Conservation (phyloP, 257 asterid genomes). For the Ophiorrhiza pumila region DNA sequence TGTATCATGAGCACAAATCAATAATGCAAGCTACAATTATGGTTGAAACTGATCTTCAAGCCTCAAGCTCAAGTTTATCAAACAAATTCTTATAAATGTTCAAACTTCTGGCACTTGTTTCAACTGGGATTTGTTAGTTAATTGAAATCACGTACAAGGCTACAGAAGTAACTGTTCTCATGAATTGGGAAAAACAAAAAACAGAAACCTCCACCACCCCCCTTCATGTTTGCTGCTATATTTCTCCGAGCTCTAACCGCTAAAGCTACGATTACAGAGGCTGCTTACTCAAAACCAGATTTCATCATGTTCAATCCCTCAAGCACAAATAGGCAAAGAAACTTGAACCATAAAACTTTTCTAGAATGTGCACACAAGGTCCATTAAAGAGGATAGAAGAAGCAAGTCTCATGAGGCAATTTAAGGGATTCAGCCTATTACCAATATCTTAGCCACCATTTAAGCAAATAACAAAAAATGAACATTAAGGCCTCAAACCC, state of each 20-base stretch:
- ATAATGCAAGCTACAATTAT: neutral
- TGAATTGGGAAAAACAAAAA: too few relatives aligned
- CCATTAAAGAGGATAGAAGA: neutral
- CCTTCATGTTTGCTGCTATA: neutral
- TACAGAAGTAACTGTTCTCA: neutral
- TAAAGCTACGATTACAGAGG: neutral
- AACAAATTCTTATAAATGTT: neutral
- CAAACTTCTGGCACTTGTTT: neutral
- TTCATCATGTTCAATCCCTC: too few relatives aligned
- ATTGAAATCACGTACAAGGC: neutral
- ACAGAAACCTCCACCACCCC: too few relatives aligned
- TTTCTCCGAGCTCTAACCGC: neutral
- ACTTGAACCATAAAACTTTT: neutral
- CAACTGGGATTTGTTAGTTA: neutral
- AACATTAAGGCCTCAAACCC: neutral
- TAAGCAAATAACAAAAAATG: neutral
- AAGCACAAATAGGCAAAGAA: neutral
- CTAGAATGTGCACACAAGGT: neutral
- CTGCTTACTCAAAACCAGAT: neutral
- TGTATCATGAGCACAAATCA: neutral
- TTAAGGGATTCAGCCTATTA: neutral
- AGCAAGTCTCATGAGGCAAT: neutral
- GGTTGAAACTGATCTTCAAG: conserved; percentile 1
- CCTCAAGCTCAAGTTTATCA: neutral
- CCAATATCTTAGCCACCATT: neutral